Evolutionary conservation across 208 protist species (phyloP), one percentile per base, ranked within the genome.

Genomic region (Trypanosoma vivax): DNA sequence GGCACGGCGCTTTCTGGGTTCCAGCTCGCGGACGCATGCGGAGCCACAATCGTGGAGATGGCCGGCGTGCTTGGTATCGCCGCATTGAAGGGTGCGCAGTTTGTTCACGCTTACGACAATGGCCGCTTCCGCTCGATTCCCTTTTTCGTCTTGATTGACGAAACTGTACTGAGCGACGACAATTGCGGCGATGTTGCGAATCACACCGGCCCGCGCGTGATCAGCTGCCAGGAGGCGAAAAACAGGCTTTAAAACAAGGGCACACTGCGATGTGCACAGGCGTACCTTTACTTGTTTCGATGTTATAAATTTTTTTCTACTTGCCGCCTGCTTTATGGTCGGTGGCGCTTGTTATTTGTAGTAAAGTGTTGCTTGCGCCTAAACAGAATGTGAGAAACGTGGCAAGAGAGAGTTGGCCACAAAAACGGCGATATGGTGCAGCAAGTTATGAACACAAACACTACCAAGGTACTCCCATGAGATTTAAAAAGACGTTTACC

Each of bases 1-100:
- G 90, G 90, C 13, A 96, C 89, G 5, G 81, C 79, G 23, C 65
- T 94, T 7, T 88, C 89, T n/a, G 89, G 89, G 1, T 48, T 96
- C 31, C 85, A 96, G 63, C 79, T 96, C 27, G 81, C 89, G 39
- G 73, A 90, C 14, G 86, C 82, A 10, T 73, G 71, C 28, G 83
- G 73, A 0, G 85, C 85, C n/a, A 63, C 33, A 28, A 72, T 79
- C 41, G 43, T 92, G 38, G 85, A 96, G 57, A 67, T 93, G 21
- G 65, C 65, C 27, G 72, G 62, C 9, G 37, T 93, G 16, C 64
- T 93, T 25, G 48, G 60, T 7, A 56, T 94, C 4, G 74, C 79
- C 2, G 76, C 76, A 29, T 50, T 92, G 13, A 78, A 82, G 43
- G 84, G 76, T 9, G 63, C 81, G 3, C 60, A 85, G 46, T 77